Conservation (phyloP, 148 eudicot species). For the Mesembryanthemum crystallinum region DNA sequence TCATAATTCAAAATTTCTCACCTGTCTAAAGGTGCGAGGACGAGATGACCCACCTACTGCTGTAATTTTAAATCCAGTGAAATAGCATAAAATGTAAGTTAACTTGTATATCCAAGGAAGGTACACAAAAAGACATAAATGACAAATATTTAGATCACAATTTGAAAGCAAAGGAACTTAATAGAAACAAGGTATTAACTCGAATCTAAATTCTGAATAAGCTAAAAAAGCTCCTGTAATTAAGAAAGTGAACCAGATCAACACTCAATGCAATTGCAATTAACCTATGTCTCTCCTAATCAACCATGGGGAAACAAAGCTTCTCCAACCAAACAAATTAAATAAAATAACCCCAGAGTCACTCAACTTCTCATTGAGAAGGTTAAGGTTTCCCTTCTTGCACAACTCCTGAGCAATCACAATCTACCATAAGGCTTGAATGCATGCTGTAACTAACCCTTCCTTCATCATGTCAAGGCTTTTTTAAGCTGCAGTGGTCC, state of each 20-base stretch:
- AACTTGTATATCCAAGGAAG: background rate
- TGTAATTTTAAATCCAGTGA: slow-evolving; percentile 19
- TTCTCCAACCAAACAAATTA: background rate
- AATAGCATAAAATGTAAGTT: background rate
- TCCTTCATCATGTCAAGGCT: background rate
- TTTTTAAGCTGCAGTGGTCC: background rate
- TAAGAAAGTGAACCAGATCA: background rate
- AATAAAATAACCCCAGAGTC: too few species aligned
- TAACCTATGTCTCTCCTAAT: background rate
- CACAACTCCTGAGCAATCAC: background rate
- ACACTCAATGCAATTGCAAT: background rate
- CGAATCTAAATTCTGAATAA: too few species aligned
- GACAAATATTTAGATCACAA: background rate
- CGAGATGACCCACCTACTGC: slow-evolving; percentile 72
- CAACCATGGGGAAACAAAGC: background rate
- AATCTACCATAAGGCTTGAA: background rate
- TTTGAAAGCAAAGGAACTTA: background rate
- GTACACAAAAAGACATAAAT: background rate
- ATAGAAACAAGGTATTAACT: background rate
- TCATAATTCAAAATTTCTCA: slow-evolving; percentile 20
- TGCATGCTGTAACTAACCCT: background rate
- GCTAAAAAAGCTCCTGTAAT: background rate
- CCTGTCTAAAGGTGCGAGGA: slow-evolving; percentile 82
- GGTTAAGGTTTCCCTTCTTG: background rate
- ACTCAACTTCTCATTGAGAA: background rate